Percentiles rank a stretch among this genome's conserved stretches.
Evolutionary conservation across 441 rosid species (phyloP).

Genomic region (Erysimum cheiri): DNA sequence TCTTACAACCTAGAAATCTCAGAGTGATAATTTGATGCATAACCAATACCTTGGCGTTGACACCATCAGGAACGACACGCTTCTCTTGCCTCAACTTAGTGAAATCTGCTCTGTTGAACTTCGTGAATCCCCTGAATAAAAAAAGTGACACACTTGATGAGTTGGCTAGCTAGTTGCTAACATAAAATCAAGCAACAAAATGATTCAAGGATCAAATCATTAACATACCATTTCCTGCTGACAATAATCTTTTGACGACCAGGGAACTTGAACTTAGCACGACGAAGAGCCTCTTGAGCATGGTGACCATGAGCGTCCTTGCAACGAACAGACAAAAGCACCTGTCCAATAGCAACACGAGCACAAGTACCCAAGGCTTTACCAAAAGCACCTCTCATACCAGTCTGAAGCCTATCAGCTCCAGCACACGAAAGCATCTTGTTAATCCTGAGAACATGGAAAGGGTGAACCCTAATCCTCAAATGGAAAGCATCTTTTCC

Average conservation of each 20-base stretch:
- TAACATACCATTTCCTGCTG: constrained; percentile 85
- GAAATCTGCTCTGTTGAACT: constrained; percentile 77
- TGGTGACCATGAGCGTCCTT: constrained; percentile 76
- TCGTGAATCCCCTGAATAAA: constrained; percentile 84
- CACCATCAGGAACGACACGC: constrained; percentile 81
- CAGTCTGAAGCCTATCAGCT: constrained; percentile 94
- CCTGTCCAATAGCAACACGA: constrained; percentile 78
- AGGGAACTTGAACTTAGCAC: constrained; percentile 96
- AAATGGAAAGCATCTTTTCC: constrained; percentile 93
- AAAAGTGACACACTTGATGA: background rate
- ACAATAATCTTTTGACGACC: constrained; percentile 95
- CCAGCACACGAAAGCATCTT: constrained; percentile 99
- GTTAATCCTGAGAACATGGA: constrained; percentile 90
- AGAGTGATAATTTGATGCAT: background rate
- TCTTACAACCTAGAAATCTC: background rate
- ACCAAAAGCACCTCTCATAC: constrained; percentile 77
- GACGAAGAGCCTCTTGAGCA: constrained; percentile 94
- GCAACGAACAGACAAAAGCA: constrained; percentile 82
- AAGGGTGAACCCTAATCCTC: constrained; percentile 89
- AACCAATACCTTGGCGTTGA: constrained; percentile 79
- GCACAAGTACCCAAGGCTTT: constrained; percentile 70
- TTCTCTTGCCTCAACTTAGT: constrained; percentile 69
- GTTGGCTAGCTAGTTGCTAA: background rate
- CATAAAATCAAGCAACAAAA: background rate
- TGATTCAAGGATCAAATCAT: constrained; percentile 2